These are phyloP conservation scores for Hanseniaspora gamundiae DNA, from an alignment of 1,139 yeast species.

Conservation along the genomic window DNA sequence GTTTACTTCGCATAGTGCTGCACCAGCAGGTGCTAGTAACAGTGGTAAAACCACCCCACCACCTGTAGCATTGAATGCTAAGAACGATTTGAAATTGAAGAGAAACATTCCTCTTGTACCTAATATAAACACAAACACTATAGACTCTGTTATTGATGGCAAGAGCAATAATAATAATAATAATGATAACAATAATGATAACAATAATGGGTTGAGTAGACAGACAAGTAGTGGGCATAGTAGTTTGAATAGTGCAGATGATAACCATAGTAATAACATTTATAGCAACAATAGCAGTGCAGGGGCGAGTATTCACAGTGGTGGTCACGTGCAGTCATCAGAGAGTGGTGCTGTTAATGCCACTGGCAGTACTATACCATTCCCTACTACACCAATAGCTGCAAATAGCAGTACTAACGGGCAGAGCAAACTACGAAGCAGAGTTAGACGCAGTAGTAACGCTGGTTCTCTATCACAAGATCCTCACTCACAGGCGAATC, in stretches of 20 bases:
- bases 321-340: background rate
- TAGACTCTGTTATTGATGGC: background rate
- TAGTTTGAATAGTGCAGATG: background rate
- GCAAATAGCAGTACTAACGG: background rate
- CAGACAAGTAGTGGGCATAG: background rate
- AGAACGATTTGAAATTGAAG: background rate
- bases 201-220: background rate
- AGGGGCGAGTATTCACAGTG: background rate
- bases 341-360: background rate
- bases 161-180: background rate
- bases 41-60: too few relatives aligned
- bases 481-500: background rate
- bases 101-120: background rate
- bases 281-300: background rate
- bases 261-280: background rate
- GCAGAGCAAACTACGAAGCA: background rate
- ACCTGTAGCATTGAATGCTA: background rate
- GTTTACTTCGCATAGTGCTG: too few relatives aligned
- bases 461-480: background rate
- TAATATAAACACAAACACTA: background rate
- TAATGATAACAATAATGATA: background rate
- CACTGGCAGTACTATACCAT: background rate
- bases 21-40: too few relatives aligned
- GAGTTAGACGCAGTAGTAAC: background rate
- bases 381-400: too few relatives aligned